Evolutionary conservation across 176 grass and related monocot genomes (phyloP).

Genomic region (Zea mays): DNA sequence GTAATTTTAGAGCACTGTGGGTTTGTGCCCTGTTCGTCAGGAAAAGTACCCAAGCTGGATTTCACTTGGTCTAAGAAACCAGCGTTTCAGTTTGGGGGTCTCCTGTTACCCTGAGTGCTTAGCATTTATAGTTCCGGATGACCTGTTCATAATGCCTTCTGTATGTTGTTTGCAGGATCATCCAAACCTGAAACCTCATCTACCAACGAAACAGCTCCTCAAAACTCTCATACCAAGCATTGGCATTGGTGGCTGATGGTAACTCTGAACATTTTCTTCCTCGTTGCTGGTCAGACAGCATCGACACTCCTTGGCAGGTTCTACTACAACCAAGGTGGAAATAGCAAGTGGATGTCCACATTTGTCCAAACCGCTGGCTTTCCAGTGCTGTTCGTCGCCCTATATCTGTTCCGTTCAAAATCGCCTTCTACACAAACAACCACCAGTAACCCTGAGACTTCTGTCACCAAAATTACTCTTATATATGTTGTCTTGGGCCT

Average conservation of each 20-base stretch:
- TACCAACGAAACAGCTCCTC: background rate
- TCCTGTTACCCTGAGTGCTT: background rate
- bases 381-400: slow-evolving; percentile 61
- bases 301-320: slow-evolving; percentile 79
- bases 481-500: slow-evolving; percentile 77
- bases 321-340: slow-evolving; percentile 94
- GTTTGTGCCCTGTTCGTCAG: background rate
- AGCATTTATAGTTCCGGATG: background rate
- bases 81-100: background rate
- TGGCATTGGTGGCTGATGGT: slow-evolving; percentile 73
- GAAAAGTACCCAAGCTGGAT: background rate
- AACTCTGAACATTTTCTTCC: slow-evolving; percentile 66
- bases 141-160: background rate
- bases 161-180: slow-evolving; percentile 36
- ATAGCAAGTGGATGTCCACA: slow-evolving; percentile 87
- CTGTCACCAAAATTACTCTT: slow-evolving; percentile 44
- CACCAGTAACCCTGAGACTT: slow-evolving; percentile 30
- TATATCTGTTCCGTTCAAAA: slow-evolving; percentile 46
- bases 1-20: background rate
- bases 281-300: slow-evolving; percentile 63
- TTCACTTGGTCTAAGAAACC: background rate
- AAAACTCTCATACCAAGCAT: slow-evolving; percentile 17
- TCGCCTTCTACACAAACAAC: slow-evolving; percentile 32
- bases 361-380: slow-evolving; percentile 73
- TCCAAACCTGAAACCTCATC: slow-evolving; percentile 51